Evolutionary conservation across 306 rosid genomes (phyloP), one percentile per base, ranked within the genome.

Genomic region (Abrus pulchellus): DNA sequence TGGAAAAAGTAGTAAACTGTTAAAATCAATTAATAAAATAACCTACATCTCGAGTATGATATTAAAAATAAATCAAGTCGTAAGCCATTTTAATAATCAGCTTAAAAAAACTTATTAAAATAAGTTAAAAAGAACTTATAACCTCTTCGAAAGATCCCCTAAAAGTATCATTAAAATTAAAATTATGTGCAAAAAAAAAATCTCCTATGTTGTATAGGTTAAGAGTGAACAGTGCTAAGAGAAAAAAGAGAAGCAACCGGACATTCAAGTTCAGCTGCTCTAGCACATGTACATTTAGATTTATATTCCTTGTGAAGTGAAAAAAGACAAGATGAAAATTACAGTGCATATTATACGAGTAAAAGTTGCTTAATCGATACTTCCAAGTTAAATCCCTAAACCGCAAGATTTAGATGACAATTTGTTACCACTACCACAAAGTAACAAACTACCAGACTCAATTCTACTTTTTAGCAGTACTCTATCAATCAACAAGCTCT

Each of bases 361-460:
- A 44, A 44, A 45, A 43, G 20, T 34, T 53, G 38, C 61, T 40
- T 44, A 64, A 75, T 49, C 40, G 54, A 34, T 34, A 53, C 49
- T 11, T 48, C 48, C 70, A 59, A 7, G 33, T 80, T 69, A 69
- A 50, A 74, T 77, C 48, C 83, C 78, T 27, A 40, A 32, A 40
- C 82, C 77, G 47, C 38, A 73, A 61, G 7, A 60, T 75, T 73
- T 83, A 66, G 83, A 79, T 7, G 79, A 71, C 56, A 78, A 8
- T 1, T 89, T 60, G 44, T 57, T 75, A 63, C 85, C 89, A 67
- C 88, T 84, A 9, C 86, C 40, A 72, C 98, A 93, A 8, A 91
- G 88, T 57, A 90, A 77, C 83, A 93, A 60, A 64, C 87, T 73
- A 41, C 97, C 91, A 20, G 92, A 89, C 64, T 91, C 89, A 70